These are phyloP conservation scores for Corymbia calophylla DNA, from an alignment of 441 rosid genomes.

Conservation along the genomic window DNA sequence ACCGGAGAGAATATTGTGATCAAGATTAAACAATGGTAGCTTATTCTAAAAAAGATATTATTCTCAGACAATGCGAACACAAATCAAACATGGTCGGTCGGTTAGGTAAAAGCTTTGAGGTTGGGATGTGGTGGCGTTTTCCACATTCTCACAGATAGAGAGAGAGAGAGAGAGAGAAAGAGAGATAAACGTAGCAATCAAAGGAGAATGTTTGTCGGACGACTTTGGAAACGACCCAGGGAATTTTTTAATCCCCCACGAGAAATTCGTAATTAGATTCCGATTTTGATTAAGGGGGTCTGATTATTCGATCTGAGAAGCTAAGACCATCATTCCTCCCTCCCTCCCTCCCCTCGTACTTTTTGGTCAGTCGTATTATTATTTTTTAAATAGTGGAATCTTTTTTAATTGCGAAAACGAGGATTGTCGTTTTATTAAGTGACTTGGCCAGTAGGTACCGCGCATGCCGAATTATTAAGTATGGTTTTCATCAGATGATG, in stretches of 20 bases:
- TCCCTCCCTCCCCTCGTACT: not conserved
- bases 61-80: slow-evolving; percentile 1
- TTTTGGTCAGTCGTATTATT: not conserved
- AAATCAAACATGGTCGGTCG: slow-evolving; percentile 18
- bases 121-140: not conserved
- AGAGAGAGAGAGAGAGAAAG: not conserved
- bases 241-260: not conserved
- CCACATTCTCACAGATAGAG: not conserved
- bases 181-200: not conserved
- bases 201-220: not conserved
- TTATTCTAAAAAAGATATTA: not conserved
- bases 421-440: not conserved
- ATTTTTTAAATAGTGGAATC: not conserved
- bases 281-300: not conserved
- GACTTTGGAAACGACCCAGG: not conserved
- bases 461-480: not conserved
- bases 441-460: not conserved
- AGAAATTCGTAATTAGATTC: not conserved
- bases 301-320: not conserved
- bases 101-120: slow-evolving; percentile 15
- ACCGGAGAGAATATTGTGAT: not conserved
- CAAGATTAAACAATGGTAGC: not conserved
- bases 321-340: not conserved
- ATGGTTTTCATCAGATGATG: not conserved
- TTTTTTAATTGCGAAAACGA: no score